Percentiles rank a stretch among this genome's conserved stretches.
phyloP scores from a whole-genome alignment of 176 grass and related monocot genomes.

The Lolium multiflorum region DNA sequence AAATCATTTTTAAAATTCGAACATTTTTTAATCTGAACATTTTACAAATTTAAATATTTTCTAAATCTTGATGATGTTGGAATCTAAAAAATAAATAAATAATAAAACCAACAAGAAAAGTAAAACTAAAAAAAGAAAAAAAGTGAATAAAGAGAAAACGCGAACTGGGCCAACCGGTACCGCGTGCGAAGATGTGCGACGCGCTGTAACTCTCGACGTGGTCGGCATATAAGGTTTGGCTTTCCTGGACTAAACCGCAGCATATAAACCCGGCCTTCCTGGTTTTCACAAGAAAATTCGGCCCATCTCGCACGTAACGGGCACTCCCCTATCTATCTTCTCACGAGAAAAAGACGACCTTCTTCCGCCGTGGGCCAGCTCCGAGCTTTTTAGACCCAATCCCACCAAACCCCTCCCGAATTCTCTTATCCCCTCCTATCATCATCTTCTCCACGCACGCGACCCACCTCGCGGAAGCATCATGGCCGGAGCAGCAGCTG shows the following conservation, averaged over 20 bases:
- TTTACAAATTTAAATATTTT: too few species aligned
- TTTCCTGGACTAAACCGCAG: not conserved
- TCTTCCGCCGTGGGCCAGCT: not conserved
- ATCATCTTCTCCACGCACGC: conserved; percentile 20
- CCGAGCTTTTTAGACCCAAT: conserved; percentile 19
- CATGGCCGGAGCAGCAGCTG: conserved; percentile 20
- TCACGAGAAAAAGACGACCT: not conserved
- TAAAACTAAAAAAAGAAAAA: too few species aligned
- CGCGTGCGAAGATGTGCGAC: too few species aligned
- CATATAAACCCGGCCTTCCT: not conserved
- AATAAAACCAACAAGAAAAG: too few species aligned
- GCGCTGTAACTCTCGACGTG: too few species aligned
- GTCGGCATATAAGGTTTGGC: too few species aligned
- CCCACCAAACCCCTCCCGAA: conserved; percentile 22
- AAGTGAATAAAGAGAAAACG: too few species aligned
- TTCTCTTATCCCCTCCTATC: conserved; percentile 34
- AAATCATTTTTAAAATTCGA: too few species aligned
- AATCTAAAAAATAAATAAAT: too few species aligned
- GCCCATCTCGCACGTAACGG: not conserved
- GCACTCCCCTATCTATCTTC: not conserved
- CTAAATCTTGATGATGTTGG: too few species aligned
- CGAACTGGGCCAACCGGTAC: too few species aligned
- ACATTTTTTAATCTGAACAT: too few species aligned
- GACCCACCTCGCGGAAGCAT: conserved; percentile 4
- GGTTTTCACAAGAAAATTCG: not conserved